Evolutionary conservation across 2,329 filamentous ascomycete genomes (phyloP).

Genomic region (Xylaria arbuscula): DNA sequence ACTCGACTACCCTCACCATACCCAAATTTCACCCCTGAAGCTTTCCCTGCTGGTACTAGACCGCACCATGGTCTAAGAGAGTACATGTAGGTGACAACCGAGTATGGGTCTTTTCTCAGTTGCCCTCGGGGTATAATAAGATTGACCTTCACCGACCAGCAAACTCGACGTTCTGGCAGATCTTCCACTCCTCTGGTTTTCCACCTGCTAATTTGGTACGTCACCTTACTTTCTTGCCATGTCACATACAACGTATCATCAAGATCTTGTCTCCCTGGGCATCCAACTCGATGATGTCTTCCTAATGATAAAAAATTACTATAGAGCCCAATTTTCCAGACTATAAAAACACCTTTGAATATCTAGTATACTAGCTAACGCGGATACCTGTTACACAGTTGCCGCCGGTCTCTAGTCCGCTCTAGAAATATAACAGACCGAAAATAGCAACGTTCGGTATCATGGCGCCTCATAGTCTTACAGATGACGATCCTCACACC

Average conservation of each 20-base stretch:
- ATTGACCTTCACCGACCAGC: conserved; percentile 33
- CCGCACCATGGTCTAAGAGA: conserved; percentile 20
- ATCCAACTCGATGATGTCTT: conserved; percentile 8
- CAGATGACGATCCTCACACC: conserved; percentile 45
- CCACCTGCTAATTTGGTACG: conserved; percentile 7
- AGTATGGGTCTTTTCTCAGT: conserved; percentile 19
- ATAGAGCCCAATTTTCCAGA: too few species aligned
- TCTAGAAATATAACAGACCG: conserved; percentile 6
- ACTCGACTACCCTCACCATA: conserved; percentile 22
- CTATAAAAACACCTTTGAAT: neutral
- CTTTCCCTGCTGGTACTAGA: conserved; percentile 34
- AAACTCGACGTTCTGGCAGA: conserved; percentile 22
- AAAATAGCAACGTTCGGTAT: conserved; percentile 12
- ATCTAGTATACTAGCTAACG: neutral
- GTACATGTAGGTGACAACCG: conserved; percentile 27
- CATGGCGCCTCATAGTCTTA: conserved; percentile 49
- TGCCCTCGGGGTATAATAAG: conserved; percentile 29
- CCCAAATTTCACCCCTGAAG: conserved; percentile 21
- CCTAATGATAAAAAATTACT: neutral
- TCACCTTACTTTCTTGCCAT: conserved; percentile 14
- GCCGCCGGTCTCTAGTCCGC: neutral
- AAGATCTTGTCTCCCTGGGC: neutral
- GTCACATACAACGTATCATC: conserved; percentile 13
- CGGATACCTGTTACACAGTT: neutral
- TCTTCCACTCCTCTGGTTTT: conserved; percentile 26